phyloP scores from a whole-genome alignment of 1,284 basidiomycete species.

The Pseudozyma tsukubaensis region DNA sequence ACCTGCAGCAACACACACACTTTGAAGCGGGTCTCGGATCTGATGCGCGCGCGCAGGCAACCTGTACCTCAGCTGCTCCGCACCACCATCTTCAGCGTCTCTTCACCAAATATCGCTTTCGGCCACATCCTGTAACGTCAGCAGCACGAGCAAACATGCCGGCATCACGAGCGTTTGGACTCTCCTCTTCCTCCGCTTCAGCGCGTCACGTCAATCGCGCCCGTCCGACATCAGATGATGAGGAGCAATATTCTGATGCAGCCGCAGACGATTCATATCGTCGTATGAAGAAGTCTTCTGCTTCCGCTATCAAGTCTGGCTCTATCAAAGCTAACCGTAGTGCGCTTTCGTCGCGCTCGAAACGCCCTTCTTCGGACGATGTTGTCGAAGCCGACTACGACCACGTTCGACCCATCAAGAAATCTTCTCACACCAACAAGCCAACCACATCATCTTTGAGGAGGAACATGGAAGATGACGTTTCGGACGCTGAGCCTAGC shows the following conservation, averaged over 20 bases:
- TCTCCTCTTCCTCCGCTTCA: constrained; percentile 40
- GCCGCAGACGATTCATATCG: constrained; percentile 26
- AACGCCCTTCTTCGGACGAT: constrained; percentile 15
- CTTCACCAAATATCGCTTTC: not conserved
- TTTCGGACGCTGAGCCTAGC: constrained; percentile 10
- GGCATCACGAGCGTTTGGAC: constrained; percentile 29
- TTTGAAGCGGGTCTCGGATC: no score
- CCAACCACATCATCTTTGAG: not conserved
- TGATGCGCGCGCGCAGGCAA: not conserved
- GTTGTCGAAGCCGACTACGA: constrained; percentile 8
- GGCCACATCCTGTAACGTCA: no score
- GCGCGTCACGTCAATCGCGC: constrained; percentile 27
- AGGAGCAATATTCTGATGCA: constrained; percentile 25
- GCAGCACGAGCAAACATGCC: constrained; percentile 24
- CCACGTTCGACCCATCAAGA: constrained; percentile 18
- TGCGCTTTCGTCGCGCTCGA: constrained; percentile 9
- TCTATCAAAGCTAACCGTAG: constrained; percentile 12
- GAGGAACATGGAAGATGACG: constrained; percentile 2
- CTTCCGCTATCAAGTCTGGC: constrained; percentile 7
- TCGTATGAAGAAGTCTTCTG: constrained; percentile 20
- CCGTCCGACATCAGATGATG: constrained; percentile 27
- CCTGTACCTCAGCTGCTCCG: not conserved
- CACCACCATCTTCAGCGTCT: constrained; percentile 7
- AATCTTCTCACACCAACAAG: constrained; percentile 7
- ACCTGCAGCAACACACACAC: no score